phyloP scores from a whole-genome alignment of 1,284 basidiomycete species.

The Irpex rosettiformis region DNA sequence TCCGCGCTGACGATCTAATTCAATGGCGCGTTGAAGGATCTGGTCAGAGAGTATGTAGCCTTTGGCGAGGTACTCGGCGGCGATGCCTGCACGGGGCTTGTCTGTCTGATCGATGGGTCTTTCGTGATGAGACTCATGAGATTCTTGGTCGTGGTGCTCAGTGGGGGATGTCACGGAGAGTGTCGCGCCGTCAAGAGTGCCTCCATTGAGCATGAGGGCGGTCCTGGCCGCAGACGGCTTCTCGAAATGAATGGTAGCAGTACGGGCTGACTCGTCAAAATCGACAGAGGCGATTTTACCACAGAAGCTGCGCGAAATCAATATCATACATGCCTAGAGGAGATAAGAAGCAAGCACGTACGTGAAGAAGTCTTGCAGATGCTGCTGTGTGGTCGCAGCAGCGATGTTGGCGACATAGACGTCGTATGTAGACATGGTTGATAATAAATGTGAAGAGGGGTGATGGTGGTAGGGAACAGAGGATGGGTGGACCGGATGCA shows the following conservation, averaged over 20 bases:
- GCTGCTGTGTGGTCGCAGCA: conserved; percentile 52
- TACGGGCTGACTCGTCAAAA: conserved; percentile 32
- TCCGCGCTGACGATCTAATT: conserved; percentile 82
- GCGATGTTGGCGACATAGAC: conserved; percentile 53
- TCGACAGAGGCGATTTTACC: conserved; percentile 73
- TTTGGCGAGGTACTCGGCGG: conserved; percentile 86
- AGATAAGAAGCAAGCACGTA: conserved; percentile 32
- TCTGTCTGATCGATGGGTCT: conserved; percentile 67
- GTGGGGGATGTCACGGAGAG: conserved; percentile 66
- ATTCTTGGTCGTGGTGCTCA: conserved; percentile 48
- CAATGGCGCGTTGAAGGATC: conserved; percentile 82
- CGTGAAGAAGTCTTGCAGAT: conserved; percentile 77
- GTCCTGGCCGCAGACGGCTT: conserved; percentile 78
- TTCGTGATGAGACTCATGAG: conserved; percentile 27
- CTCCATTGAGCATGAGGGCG: conserved; percentile 77
- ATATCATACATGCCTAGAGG: conserved; percentile 7
- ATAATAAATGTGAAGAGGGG: not conserved
- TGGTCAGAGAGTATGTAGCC: conserved; percentile 82
- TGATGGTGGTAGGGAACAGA: conserved; percentile 2
- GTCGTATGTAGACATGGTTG: conserved; percentile 17
- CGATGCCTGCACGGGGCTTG: conserved; percentile 81
- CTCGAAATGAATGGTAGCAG: conserved; percentile 67
- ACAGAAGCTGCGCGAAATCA: conserved; percentile 54
- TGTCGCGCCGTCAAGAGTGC: conserved; percentile 58
- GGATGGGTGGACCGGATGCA: not conserved